A percentile compares a stretch with the other conserved stretches of the same genome.
phyloP scores from a whole-genome alignment of 352 stramenopile species.

The Pythium plurisporium region DNA sequence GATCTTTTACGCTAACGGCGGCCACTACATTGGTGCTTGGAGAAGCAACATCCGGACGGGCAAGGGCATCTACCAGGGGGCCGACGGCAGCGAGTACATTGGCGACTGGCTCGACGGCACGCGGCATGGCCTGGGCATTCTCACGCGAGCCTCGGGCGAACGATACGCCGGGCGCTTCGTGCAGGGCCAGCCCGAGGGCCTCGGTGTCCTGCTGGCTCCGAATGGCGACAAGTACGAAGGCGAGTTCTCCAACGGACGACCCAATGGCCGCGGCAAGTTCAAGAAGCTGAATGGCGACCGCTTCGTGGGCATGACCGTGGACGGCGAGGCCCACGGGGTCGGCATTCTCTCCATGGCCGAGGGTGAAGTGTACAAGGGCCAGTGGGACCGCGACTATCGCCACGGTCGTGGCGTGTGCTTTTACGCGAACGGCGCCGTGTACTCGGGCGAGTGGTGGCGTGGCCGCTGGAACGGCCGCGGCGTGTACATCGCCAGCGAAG shows the following conservation, averaged over 20 bases:
- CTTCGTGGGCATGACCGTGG: slow-evolving; percentile 61
- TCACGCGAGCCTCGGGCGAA: slow-evolving; percentile 75
- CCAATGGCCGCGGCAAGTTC: slow-evolving; percentile 59
- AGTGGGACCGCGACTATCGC: slow-evolving; percentile 60
- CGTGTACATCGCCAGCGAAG: slow-evolving; percentile 62
- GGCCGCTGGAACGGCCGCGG: slow-evolving; percentile 51
- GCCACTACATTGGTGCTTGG: slow-evolving; percentile 85
- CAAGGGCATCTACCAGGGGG: slow-evolving; percentile 60
- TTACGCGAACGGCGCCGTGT: slow-evolving; percentile 72
- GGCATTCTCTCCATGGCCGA: slow-evolving; percentile 71
- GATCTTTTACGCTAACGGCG: slow-evolving; percentile 78
- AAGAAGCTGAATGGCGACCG: slow-evolving; percentile 63
- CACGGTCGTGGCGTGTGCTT: slow-evolving; percentile 67
- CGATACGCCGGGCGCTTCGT: slow-evolving; percentile 82
- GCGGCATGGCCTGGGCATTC: slow-evolving; percentile 79
- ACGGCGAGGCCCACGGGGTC: slow-evolving; percentile 66
- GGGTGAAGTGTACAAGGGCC: slow-evolving; percentile 89
- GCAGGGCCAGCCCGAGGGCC: slow-evolving; percentile 70
- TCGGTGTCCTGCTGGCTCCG: slow-evolving; percentile 44
- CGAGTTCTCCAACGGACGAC: slow-evolving; percentile 35
- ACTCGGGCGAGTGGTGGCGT: slow-evolving; percentile 66
- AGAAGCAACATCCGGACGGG: slow-evolving; percentile 58
- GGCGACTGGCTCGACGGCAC: slow-evolving; percentile 70
- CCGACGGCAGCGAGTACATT: slow-evolving; percentile 52
- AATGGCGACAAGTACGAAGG: slow-evolving; percentile 89